phyloP scores from a whole-genome alignment of 192 early-diverging fungal genomes.

The Kickxella alabastrina region DNA sequence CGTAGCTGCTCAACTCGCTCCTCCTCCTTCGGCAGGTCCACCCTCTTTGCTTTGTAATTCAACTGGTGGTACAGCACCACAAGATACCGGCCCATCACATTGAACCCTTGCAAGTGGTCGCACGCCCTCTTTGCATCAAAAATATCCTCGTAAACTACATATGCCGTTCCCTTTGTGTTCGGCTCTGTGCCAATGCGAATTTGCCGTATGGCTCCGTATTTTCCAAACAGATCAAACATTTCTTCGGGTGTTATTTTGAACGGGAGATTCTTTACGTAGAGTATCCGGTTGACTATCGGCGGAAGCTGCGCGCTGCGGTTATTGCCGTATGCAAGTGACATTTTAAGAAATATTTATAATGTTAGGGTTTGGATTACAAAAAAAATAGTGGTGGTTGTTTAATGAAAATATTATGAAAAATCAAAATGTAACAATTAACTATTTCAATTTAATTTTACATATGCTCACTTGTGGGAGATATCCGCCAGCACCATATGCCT shows the following conservation, averaged over 20 bases:
- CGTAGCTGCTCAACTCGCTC: constrained; percentile 69
- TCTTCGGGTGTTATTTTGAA: constrained; percentile 97
- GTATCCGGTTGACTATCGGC: constrained; percentile 90
- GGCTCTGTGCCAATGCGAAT: constrained; percentile 77
- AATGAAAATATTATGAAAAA: too few relatives aligned
- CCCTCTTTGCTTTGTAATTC: constrained; percentile 73
- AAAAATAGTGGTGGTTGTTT: neutral
- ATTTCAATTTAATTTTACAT: too few relatives aligned
- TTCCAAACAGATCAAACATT: constrained; percentile 97
- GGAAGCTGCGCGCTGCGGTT: constrained; percentile 69
- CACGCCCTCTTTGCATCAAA: constrained; percentile 96
- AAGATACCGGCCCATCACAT: constrained; percentile 91
- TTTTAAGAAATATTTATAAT: neutral
- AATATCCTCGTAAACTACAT: constrained; percentile 97
- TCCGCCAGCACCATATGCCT: too few relatives aligned
- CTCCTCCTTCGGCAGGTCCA: constrained; percentile 75
- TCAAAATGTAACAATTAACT: too few relatives aligned
- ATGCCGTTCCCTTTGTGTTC: constrained; percentile 92
- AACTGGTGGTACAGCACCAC: constrained; percentile 90
- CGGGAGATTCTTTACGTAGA: constrained; percentile 92
- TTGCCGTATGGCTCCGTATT: constrained; percentile 92
- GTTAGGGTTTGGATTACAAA: neutral
- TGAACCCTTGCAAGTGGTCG: constrained; percentile 94
- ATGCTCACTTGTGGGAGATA: too few relatives aligned
- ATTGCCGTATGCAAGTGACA: constrained; percentile 44